These are phyloP conservation scores for Sphagnum tenellum DNA, from an alignment of 225 moss, liverwort and hornwort species.

Conservation along the genomic window DNA sequence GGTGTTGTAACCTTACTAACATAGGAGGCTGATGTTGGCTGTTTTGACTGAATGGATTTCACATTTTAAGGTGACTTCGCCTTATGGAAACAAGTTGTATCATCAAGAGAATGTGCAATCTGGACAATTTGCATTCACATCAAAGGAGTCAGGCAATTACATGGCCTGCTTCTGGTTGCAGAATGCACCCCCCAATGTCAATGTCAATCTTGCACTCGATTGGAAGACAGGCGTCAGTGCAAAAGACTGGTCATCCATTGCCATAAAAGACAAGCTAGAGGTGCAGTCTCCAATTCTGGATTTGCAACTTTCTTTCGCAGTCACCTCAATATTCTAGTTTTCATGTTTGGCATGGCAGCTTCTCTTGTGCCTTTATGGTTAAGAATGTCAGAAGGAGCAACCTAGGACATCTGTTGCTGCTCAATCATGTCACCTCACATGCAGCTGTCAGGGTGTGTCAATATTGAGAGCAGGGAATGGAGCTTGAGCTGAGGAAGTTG, in stretches of 20 bases:
- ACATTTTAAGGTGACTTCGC: conserved; percentile 64
- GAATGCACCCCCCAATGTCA: conserved; percentile 20
- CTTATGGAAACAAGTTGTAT: conserved; percentile 67
- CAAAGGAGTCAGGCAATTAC: conserved; percentile 64
- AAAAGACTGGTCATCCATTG: conserved; percentile 84
- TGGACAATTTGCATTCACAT: conserved; percentile 89
- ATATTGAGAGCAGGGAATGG: conserved; percentile 47
- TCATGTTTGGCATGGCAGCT: too few relatives aligned
- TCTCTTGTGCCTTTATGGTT: too few relatives aligned
- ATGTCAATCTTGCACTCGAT: conserved; percentile 59
- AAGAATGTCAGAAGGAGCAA: too few relatives aligned
- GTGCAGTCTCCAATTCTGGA: conserved; percentile 10
- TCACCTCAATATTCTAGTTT: too few relatives aligned
- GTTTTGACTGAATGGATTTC: too few relatives aligned
- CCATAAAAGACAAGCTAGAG: conserved; percentile 95
- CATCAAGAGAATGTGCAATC: conserved; percentile 43
- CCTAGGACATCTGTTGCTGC: too few relatives aligned
- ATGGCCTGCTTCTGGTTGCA: conserved; percentile 93
- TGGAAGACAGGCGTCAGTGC: conserved; percentile 95
- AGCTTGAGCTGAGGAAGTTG: conserved; percentile 79
- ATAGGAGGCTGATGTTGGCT: too few relatives aligned
- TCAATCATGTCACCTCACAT: too few relatives aligned
- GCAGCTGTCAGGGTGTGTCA: neutral
- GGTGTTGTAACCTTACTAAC: too few relatives aligned
- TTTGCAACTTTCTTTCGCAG: too few relatives aligned